A percentile compares a stretch with the other conserved stretches of the same genome.
phyloP scores from a whole-genome alignment of 306 rosid genomes.

The Ziziphus jujuba region DNA sequence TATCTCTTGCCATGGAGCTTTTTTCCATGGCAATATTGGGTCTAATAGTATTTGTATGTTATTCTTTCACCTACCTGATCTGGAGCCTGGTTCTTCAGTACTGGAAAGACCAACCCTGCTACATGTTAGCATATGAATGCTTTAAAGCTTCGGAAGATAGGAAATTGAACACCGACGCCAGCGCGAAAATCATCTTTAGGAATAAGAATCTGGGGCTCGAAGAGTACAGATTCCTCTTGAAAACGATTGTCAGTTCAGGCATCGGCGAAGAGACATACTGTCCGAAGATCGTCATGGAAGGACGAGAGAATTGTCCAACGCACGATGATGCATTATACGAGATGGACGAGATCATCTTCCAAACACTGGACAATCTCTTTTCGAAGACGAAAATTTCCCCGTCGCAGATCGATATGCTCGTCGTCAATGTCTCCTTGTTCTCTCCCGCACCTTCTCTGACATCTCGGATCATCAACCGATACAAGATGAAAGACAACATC shows the following conservation, averaged over 20 bases:
- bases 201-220: constrained; percentile 72
- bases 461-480: constrained; percentile 64
- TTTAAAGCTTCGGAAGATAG: constrained; percentile 51
- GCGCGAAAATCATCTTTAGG: constrained; percentile 40
- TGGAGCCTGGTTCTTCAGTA: background rate
- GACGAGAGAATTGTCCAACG: constrained; percentile 39
- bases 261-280: constrained; percentile 69
- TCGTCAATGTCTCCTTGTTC: constrained; percentile 70
- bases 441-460: constrained; percentile 73
- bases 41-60: too few species aligned
- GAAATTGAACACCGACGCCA: constrained; percentile 35
- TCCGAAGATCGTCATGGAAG: constrained; percentile 56
- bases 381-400: constrained; percentile 38
- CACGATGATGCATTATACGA: constrained; percentile 41
- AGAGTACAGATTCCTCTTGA: constrained; percentile 57
- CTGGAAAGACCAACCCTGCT: background rate
- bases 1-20: too few species aligned
- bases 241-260: constrained; percentile 66
- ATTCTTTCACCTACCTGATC: too few species aligned
- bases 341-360: constrained; percentile 63
- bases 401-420: constrained; percentile 54
- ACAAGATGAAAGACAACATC: constrained; percentile 66
- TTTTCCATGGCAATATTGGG: too few species aligned
- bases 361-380: constrained; percentile 66
- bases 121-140: background rate